phyloP scores from a whole-genome alignment of 352 stramenopile genomes.

The Globisporangium echinulatum region DNA sequence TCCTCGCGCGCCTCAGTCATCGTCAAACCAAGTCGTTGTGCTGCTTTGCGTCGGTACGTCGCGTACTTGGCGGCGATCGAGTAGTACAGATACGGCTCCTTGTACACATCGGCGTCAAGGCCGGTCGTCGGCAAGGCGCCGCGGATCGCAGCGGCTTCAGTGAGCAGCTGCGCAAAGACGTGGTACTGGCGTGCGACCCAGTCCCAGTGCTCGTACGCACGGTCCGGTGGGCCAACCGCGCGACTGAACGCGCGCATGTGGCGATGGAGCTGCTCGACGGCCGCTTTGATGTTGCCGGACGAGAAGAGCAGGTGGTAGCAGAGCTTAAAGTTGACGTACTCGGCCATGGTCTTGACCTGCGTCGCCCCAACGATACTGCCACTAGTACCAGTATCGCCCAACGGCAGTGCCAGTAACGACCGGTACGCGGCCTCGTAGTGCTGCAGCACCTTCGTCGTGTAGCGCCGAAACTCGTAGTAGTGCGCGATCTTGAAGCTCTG shows the following conservation, averaged over 20 bases:
- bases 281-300: constrained; percentile 76
- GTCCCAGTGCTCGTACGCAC: constrained; percentile 77
- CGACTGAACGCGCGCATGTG: constrained; percentile 66
- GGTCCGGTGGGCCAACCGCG: constrained; percentile 44
- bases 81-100: constrained; percentile 85
- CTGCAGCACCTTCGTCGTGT: constrained; percentile 81
- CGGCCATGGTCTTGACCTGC: constrained; percentile 79
- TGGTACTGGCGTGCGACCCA: constrained; percentile 85
- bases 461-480: constrained; percentile 84
- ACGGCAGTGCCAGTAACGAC: constrained; percentile 44
- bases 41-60: constrained; percentile 63
- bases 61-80: constrained; percentile 81
- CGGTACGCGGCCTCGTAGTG: constrained; percentile 83
- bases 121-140: constrained; percentile 43
- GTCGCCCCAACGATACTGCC: constrained; percentile 31
- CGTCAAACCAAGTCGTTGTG: constrained; percentile 45
- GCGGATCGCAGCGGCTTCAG: constrained; percentile 64
- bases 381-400: constrained; percentile 36
- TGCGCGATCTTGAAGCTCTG: constrained; percentile 87
- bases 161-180: constrained; percentile 79
- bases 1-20: constrained; percentile 1
- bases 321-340: constrained; percentile 86
- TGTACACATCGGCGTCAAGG: constrained; percentile 78
- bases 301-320: constrained; percentile 87
- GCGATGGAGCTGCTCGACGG: constrained; percentile 77